phyloP scores from a whole-genome alignment of 2,329 filamentous ascomycete genomes.

The Pleoardoris graminearum region DNA sequence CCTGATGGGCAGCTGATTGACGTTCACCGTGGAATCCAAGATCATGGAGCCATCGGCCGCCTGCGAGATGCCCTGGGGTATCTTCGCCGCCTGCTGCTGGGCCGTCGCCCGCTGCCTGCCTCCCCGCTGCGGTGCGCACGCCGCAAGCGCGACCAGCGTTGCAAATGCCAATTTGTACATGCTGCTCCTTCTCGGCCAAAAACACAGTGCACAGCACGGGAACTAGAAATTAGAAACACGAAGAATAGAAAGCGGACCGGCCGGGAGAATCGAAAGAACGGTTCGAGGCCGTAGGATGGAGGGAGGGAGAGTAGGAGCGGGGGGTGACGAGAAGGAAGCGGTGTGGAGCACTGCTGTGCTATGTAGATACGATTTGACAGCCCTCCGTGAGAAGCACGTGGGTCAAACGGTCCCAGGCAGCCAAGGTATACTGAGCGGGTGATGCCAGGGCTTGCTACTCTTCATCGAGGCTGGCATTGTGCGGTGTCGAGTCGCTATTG shows the following conservation, averaged over 20 bases:
- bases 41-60: slow-evolving; percentile 61
- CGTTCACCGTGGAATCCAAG: slow-evolving; percentile 57
- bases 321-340: slow-evolving; percentile 9
- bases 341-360: slow-evolving; percentile 6
- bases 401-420: slow-evolving; percentile 21
- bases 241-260: slow-evolving; percentile 29
- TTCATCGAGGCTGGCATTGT: slow-evolving; percentile 22
- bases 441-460: slow-evolving; percentile 19
- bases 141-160: slow-evolving; percentile 25
- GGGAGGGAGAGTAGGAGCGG: slow-evolving; percentile 3
- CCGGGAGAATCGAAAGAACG: slow-evolving; percentile 18
- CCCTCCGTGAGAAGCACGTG: background rate
- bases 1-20: slow-evolving; percentile 60
- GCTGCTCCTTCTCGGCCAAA: slow-evolving; percentile 1
- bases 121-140: slow-evolving; percentile 30
- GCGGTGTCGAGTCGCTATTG: slow-evolving; percentile 10
- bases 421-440: slow-evolving; percentile 20
- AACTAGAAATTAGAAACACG: slow-evolving; percentile 24
- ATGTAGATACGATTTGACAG: background rate
- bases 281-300: background rate
- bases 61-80: slow-evolving; percentile 41
- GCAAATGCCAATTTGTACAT: slow-evolving; percentile 26
- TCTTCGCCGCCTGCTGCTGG: slow-evolving; percentile 38
- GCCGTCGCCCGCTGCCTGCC: slow-evolving; percentile 30
- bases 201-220: slow-evolving; percentile 14